Evolutionary conservation across 148 eudicot species (phyloP).

Genomic region (Fagopyrum tataricum): DNA sequence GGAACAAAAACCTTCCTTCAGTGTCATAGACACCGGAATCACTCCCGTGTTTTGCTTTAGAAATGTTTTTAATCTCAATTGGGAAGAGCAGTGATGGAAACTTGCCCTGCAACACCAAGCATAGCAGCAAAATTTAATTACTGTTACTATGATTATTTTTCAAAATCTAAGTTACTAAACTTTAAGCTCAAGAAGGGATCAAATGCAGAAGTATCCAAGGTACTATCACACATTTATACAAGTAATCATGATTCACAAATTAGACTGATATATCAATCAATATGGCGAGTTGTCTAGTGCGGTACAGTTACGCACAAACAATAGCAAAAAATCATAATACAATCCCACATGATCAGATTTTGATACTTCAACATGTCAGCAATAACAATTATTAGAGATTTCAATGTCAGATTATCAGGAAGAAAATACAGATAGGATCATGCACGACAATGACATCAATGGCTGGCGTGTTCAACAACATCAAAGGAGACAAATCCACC

Average conservation of each 20-base stretch:
- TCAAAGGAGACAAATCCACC: not conserved
- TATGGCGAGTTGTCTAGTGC: no score
- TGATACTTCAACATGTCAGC: not conserved
- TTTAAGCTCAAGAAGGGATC: not conserved
- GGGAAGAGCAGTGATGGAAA: slow-evolving; percentile 48
- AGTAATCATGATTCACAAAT: no score
- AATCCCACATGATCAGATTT: not conserved
- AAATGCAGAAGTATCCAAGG: not conserved
- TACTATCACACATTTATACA: no score
- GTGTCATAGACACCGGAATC: slow-evolving; percentile 71
- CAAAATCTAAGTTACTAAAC: not conserved
- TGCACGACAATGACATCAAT: not conserved
- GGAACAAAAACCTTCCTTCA: slow-evolving; percentile 40
- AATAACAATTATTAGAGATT: not conserved
- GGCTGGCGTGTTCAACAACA: not conserved
- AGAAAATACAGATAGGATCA: not conserved
- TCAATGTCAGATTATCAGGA: not conserved
- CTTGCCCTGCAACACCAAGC: slow-evolving; percentile 45
- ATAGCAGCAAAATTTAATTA: not conserved
- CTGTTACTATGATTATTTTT: not conserved
- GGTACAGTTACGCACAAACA: not conserved
- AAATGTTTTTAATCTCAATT: slow-evolving; percentile 70
- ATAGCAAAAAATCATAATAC: not conserved
- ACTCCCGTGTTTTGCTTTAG: slow-evolving; percentile 66
- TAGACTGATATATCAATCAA: no score